phyloP scores from a whole-genome alignment of 345 rosid genomes.

The Trapa bicornis region DNA sequence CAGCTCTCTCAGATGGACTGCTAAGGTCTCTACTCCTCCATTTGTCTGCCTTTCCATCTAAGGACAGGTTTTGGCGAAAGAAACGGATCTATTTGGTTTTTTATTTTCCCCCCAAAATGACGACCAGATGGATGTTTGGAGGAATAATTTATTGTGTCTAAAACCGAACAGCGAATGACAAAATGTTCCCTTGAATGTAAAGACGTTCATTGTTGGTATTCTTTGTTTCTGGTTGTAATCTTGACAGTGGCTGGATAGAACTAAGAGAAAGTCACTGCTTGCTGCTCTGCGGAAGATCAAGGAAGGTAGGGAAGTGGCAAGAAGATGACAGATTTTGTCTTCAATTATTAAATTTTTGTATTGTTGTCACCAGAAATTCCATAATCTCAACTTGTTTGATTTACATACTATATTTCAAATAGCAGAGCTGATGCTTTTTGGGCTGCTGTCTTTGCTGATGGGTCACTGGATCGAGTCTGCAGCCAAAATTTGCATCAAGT shows the following conservation, averaged over 20 bases:
- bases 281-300: constrained; percentile 56
- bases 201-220: not conserved
- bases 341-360: not conserved
- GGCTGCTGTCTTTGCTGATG: constrained; percentile 59
- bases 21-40: constrained; percentile 21
- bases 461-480: constrained; percentile 49
- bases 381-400: not conserved
- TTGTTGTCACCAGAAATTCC: not conserved
- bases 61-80: too few species aligned
- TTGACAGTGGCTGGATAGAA: constrained; percentile 42
- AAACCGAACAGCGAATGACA: not conserved
- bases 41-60: too few species aligned
- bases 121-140: not conserved
- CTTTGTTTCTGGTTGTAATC: not conserved
- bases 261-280: constrained; percentile 47
- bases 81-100: too few species aligned
- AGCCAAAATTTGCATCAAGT: constrained; percentile 49
- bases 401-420: not conserved
- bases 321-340: not conserved
- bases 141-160: not conserved
- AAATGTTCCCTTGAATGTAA: not conserved
- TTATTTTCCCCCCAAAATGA: not conserved
- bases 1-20: constrained; percentile 21
- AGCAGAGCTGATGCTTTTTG: constrained; percentile 58
- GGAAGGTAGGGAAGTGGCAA: constrained; percentile 32